Conservation (phyloP, 805 yeast species). For the Metahyphopichia silvanorum region DNA sequence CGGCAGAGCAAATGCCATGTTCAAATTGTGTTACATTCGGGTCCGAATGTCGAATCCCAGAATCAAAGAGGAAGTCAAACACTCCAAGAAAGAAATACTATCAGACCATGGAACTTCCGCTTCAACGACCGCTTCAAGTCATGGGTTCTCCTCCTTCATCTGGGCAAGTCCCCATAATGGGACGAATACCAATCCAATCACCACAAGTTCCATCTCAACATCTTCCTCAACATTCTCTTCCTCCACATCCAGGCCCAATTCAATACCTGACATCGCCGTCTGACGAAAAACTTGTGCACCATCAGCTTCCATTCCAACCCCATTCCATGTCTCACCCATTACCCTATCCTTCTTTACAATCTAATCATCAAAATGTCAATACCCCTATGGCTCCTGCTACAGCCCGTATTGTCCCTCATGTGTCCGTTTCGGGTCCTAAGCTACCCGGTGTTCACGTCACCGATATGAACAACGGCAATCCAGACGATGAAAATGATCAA, state of each 20-base stretch:
- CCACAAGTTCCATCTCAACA: neutral
- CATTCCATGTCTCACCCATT: neutral
- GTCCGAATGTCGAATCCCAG: constrained; percentile 7
- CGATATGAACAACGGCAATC: neutral
- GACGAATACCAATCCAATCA: neutral
- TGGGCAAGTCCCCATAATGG: neutral
- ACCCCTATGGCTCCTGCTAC: too few relatives aligned
- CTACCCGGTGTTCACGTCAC: neutral
- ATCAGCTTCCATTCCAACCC: neutral
- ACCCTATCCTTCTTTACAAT: neutral
- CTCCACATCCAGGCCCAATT: neutral
- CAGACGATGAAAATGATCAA: neutral
- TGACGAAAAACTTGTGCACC: neutral
- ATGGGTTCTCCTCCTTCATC: neutral
- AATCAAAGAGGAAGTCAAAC: constrained; percentile 3
- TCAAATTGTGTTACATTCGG: constrained; percentile 25
- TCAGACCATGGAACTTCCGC: neutral
- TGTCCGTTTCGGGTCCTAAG: neutral
- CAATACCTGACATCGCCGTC: neutral
- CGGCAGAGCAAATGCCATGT: constrained; percentile 48
- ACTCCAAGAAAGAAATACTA: too few relatives aligned
- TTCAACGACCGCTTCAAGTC: neutral
- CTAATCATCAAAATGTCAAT: neutral
- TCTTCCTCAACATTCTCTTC: neutral
- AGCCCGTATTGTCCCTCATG: neutral